Evolutionary conservation across 2,329 filamentous ascomycete genomes (phyloP).

Genomic region (Hymenoscyphus linearis): DNA sequence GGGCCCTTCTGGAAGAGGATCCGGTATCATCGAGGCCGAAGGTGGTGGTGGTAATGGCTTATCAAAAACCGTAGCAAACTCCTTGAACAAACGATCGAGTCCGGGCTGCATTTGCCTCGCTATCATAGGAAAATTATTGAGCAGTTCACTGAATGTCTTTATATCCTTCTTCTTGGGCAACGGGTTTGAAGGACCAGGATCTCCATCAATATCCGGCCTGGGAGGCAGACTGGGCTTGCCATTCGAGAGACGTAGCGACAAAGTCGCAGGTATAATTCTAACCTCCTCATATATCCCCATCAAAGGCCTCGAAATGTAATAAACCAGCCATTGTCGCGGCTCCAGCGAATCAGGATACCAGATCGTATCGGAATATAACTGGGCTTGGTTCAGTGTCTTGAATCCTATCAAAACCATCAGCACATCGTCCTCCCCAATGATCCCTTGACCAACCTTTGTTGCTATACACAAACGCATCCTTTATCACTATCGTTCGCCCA

Average conservation of each 20-base stretch:
- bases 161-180: conserved; percentile 79
- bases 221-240: conserved; percentile 22
- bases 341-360: conserved; percentile 90
- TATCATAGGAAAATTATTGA: conserved; percentile 92
- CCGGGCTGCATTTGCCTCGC: conserved; percentile 93
- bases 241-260: conserved; percentile 41
- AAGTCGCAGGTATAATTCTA: conserved; percentile 61
- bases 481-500: conserved; percentile 86
- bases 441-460: conserved; percentile 70
- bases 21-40: conserved; percentile 53
- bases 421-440: conserved; percentile 7
- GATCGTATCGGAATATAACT: conserved; percentile 74
- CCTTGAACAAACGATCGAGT: conserved; percentile 80
- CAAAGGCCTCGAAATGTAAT: conserved; percentile 88
- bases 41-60: conserved; percentile 76
- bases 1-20: conserved; percentile 52
- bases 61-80: conserved; percentile 81
- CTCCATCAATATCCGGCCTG: conserved; percentile 13
- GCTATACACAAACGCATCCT: conserved; percentile 87
- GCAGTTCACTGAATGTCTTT: conserved; percentile 80
- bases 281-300: conserved; percentile 77
- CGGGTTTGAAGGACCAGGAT: conserved; percentile 28
- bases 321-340: conserved; percentile 89
- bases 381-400: conserved; percentile 84
- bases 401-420: conserved; percentile 58